These are phyloP conservation scores for Acacia confusa DNA, from an alignment of 306 rosid genomes.

Conservation along the genomic window DNA sequence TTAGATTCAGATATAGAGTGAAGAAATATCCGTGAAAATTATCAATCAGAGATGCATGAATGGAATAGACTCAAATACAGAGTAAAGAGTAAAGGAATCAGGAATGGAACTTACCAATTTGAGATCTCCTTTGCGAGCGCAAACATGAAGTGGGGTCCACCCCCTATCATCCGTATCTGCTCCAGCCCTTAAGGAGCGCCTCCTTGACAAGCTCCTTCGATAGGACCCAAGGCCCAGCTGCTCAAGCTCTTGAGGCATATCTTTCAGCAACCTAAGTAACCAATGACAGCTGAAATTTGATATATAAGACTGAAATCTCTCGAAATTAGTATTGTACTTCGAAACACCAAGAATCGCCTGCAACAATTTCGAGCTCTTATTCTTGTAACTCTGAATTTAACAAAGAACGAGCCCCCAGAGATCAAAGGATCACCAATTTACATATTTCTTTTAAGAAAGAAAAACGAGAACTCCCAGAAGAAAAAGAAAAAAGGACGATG, in stretches of 20 bases:
- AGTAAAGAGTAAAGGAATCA: neutral
- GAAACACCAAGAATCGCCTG: neutral
- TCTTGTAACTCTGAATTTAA: neutral
- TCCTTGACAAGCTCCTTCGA: constrained; percentile 56
- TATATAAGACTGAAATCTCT: neutral
- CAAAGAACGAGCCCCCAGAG: constrained; percentile 8
- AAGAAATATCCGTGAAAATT: neutral
- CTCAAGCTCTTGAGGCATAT: constrained; percentile 52
- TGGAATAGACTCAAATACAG: neutral
- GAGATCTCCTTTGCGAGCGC: constrained; percentile 74
- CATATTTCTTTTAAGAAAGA: constrained; percentile 25
- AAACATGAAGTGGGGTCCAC: constrained; percentile 82
- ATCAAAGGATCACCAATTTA: constrained; percentile 24
- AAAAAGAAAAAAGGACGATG: neutral
- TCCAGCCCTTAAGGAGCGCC: constrained; percentile 54
- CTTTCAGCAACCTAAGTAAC: constrained; percentile 11
- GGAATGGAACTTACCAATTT: constrained; percentile 45
- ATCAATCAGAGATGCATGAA: neutral
- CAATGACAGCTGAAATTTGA: neutral
- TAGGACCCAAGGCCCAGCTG: constrained; percentile 27
- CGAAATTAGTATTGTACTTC: neutral
- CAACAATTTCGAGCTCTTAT: neutral
- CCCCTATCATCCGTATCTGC: constrained; percentile 79
- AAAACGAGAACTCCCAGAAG: neutral
- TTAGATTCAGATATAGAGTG: neutral